Base-by-base conservation (phyloP, 768 basidiomycete genomes). In the Mycena maculata region DNA sequence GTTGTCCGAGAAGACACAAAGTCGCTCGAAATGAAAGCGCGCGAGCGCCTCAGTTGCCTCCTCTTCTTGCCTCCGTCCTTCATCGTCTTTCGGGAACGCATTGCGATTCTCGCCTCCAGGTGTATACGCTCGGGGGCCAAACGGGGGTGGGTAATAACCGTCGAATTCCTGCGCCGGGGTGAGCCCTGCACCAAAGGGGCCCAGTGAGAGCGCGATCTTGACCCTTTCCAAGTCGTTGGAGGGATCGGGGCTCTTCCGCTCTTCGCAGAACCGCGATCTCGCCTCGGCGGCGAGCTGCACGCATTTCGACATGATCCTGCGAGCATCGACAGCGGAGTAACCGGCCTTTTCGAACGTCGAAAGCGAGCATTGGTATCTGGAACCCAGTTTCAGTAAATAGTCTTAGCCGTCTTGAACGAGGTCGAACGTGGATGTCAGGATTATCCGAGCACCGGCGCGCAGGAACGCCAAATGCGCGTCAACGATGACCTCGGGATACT, bases 61-160 rank as follows among this genome's bases (percentile, higher is more conserved):
- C 8, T 72, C 72, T 11, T 83, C 82, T 31, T 75, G 78, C 22
- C 69, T 60, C 2, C 61, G 72, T 38, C 77, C 78, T 10, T 75
- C 58, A 10, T 75, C 73, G 25, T 76, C 71, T 31, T n/a, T 33
- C 70, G 4, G 73, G 69, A 87, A 89, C 5, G 81, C 78, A 36
- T 85, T 89, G 48, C 62, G 71, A 60, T 86, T 86, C 9, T 68
- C 68, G 4, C 63, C 78, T 15, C 72, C 73, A 27, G 72, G 71
- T 0, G 76, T 77, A 65, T 77, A 84, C 25, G 74, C 84, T 61
- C 76, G 80, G 3, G 92, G 92, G 1, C 92, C 92, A 71, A 85
- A 93, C 0, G 92, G 91, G 0, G 90, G 88, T 2, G 93, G 93
- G 73, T 93, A 94, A 68, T 86, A 80, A 9, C 92, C 93, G 64